Evolutionary conservation across 163 green algal species (phyloP).

Genomic region (Scenedesmus sp.): DNA sequence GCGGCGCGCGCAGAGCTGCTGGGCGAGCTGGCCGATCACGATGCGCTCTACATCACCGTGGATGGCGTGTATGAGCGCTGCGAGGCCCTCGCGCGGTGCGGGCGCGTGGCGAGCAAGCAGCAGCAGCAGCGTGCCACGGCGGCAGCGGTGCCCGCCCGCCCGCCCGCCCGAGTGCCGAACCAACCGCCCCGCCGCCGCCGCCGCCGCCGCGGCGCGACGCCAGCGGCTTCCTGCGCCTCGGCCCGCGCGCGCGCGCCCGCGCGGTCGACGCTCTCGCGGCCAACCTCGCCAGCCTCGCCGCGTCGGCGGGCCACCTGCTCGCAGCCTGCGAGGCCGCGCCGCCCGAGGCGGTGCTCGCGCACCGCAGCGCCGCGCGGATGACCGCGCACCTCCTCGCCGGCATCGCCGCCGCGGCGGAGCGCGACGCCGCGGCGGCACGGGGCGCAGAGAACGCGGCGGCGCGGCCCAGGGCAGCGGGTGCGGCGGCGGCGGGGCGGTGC

Average conservation of each 20-base stretch:
- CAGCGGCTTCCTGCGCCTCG: conserved; percentile 18
- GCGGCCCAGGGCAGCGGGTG: conserved; percentile 2
- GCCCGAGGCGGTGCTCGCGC: neutral
- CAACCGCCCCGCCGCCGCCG: too few species aligned
- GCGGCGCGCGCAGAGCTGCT: conserved; percentile 18
- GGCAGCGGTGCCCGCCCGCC: too few species aligned
- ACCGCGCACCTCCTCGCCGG: conserved; percentile 30
- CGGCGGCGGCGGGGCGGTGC: neutral
- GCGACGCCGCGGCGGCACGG: neutral
- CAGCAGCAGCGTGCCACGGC: too few species aligned
- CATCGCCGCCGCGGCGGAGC: conserved; percentile 21
- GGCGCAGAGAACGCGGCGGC: conserved; percentile 20
- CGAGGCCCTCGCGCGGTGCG: conserved; percentile 34
- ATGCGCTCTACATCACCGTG: conserved; percentile 35
- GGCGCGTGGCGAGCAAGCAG: neutral
- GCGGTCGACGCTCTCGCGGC: conserved; percentile 23
- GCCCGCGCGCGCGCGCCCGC: neutral
- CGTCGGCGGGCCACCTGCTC: conserved; percentile 22
- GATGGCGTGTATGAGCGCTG: conserved; percentile 28
- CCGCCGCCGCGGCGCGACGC: neutral
- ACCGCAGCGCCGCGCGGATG: conserved; percentile 32
- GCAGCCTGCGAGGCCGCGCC: neutral
- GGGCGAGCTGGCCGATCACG: conserved; percentile 34
- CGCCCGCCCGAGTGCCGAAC: too few species aligned
- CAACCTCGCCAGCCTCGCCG: conserved; percentile 14